Evolutionary conservation across 306 rosid genomes (phyloP).

Genomic region (Corylus heterophylla): DNA sequence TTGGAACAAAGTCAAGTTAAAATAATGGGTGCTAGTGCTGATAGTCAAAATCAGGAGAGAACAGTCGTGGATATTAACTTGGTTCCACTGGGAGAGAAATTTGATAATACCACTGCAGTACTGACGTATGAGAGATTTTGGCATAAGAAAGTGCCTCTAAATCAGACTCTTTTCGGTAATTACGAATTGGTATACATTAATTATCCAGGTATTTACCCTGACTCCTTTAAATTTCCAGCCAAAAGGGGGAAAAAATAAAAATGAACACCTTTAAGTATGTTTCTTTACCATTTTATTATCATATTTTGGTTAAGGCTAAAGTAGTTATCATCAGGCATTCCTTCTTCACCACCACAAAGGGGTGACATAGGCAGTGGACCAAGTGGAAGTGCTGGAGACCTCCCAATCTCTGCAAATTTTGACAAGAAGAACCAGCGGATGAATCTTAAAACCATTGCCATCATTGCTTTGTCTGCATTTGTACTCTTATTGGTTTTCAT

Average conservation of each 20-base stretch:
- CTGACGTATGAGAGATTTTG: conserved; percentile 64
- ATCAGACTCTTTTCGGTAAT: conserved; percentile 66
- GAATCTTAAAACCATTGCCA: conserved; percentile 57
- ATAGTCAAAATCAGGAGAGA: conserved; percentile 69
- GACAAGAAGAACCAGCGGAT: conserved; percentile 54
- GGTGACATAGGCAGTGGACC: conserved; percentile 48
- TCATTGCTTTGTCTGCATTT: conserved; percentile 72
- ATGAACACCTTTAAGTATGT: conserved; percentile 1
- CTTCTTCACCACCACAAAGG: conserved; percentile 60
- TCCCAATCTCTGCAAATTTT: conserved; percentile 65
- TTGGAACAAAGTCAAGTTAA: conserved; percentile 88
- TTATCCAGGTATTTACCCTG: conserved; percentile 74
- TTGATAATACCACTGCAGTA: conserved; percentile 77
- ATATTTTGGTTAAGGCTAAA: conserved; percentile 43
- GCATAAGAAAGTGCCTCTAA: conserved; percentile 77
- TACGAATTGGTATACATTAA: conserved; percentile 58
- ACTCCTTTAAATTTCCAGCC: not conserved
- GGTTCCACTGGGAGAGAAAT: conserved; percentile 88
- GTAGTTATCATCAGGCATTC: conserved; percentile 60
- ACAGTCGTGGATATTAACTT: conserved; percentile 77
- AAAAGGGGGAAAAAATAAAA: not conserved
- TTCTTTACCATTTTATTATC: conserved; percentile 24
- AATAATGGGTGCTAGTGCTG: conserved; percentile 95
- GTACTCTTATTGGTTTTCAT: conserved; percentile 61
- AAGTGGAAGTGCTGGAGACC: conserved; percentile 38